These are phyloP conservation scores for Herpetospermum pedunculosum DNA, from an alignment of 306 rosid genomes.

Conservation along the genomic window DNA sequence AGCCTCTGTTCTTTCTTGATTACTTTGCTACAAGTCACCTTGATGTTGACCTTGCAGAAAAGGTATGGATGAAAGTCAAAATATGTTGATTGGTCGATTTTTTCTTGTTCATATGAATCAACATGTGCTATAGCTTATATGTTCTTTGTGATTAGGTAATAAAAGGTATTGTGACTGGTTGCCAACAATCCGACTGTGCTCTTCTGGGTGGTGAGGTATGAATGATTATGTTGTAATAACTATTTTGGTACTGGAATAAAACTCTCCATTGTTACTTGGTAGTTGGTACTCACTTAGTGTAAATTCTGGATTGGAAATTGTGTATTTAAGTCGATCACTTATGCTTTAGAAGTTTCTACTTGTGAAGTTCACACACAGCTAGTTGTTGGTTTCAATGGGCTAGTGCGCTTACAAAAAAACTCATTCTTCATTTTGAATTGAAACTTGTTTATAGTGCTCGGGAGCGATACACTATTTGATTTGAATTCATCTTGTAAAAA, in stretches of 20 bases:
- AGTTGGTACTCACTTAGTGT: background rate
- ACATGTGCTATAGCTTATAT: background rate
- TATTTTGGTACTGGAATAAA: background rate
- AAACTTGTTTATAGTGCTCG: background rate
- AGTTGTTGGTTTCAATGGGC: background rate
- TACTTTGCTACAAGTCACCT: slow-evolving; percentile 86
- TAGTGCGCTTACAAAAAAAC: no score
- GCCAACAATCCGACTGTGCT: slow-evolving; percentile 72
- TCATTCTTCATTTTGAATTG: background rate
- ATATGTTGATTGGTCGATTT: background rate
- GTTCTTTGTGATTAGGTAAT: slow-evolving; percentile 41
- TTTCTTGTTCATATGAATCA: background rate
- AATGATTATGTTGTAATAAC: background rate
- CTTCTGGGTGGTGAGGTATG: slow-evolving; percentile 98
- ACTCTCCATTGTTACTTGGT: background rate
- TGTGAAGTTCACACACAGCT: background rate
- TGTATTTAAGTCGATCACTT: background rate
- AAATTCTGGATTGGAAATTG: background rate
- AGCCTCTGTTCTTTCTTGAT: slow-evolving; percentile 87
- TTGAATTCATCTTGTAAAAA: background rate
- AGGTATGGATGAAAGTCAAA: slow-evolving; percentile 29
- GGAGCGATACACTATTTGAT: background rate
- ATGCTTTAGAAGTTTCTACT: background rate
- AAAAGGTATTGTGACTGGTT: slow-evolving; percentile 84
- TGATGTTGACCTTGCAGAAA: slow-evolving; percentile 84